phyloP scores from a whole-genome alignment of 2,329 filamentous ascomycete genomes.

The Ophiostoma sp. region DNA sequence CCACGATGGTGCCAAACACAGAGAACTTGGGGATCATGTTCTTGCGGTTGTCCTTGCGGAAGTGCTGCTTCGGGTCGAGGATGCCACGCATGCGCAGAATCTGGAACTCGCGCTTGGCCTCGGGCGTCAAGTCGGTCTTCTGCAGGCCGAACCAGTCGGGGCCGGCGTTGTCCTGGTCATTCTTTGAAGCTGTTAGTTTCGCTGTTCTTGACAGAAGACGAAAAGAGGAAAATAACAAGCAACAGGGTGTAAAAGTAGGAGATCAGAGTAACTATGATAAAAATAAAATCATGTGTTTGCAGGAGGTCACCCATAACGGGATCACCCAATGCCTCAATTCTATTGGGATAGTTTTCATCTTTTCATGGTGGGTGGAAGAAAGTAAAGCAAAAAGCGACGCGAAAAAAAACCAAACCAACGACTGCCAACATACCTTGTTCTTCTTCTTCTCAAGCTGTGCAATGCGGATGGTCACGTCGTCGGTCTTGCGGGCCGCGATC shows the following conservation, averaged over 20 bases:
- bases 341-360: conserved; percentile 77
- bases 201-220: background rate
- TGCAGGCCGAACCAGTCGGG: conserved; percentile 85
- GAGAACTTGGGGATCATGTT: conserved; percentile 76
- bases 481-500: conserved; percentile 17
- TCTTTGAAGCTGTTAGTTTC: conserved; percentile 30
- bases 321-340: conserved; percentile 71
- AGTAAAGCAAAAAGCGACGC: background rate
- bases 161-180: conserved; percentile 62
- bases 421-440: conserved; percentile 37
- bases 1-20: conserved; percentile 83
- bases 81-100: conserved; percentile 85
- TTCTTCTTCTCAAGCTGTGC: conserved; percentile 34
- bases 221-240: conserved; percentile 27
- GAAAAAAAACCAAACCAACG: background rate
- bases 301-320: conserved; percentile 77
- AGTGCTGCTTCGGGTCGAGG: conserved; percentile 84
- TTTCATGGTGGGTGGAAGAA: conserved; percentile 34
- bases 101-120: conserved; percentile 80
- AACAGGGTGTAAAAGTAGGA: conserved; percentile 16
- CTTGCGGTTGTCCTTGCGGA: conserved; percentile 81
- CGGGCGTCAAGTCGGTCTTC: conserved; percentile 76
- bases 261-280: conserved; percentile 74
- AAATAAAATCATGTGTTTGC: conserved; percentile 59
- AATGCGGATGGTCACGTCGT: conserved; percentile 36